Base-by-base conservation (phyloP, 805 yeast species). In the Naumovozyma baii region DNA sequence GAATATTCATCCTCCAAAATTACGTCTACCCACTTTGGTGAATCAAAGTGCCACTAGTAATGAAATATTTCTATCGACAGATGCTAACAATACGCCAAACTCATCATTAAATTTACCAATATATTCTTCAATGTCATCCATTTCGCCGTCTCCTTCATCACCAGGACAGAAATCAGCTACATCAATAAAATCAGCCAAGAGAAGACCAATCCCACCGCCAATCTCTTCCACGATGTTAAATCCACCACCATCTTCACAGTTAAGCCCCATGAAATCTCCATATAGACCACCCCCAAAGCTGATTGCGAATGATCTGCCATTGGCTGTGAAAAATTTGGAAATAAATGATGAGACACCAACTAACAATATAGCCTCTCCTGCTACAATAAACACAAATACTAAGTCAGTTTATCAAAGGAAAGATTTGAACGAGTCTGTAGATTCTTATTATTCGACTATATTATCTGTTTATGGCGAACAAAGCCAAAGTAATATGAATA, bases 1-100 rank as follows among this genome's bases (percentile, higher is more conserved):
- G 18, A 68, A 63, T 36, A 38, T 63, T 2, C 64, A 64, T 19
- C 67, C 74, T 2, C 76, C 75, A 25, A 57, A 64, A 31, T 50
- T 70, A 33, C 65, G 66, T 26, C 64, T 72, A 16, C 74, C 76
- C 13, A 54, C 62, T 3, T 9, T 36, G 18, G 15, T 34, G 3
- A 41, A 41, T 18, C 17, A 31, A 7, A 36, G 19, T 15, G 16
- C 12, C 20, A 17, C 18, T 20, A 14, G 28, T 18, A 30, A 30
- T 15, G 17, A 16, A 4, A 18, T 16, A 14, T 19, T 13, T n/a
- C 31, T 36, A 18, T 22, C 33, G 5, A 8, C 30, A 7, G 29
- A 15, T 36, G 14, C 28, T 12, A 20, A 16, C 3, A 15, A 22
- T 18, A 31, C 18, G n/a, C 28, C 40, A 33, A 38, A 19, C 43